Evolutionary conservation across 2,329 filamentous ascomycete species (phyloP), one percentile per base, ranked within the genome.

Genomic region (Cryphonectria naterciae): DNA sequence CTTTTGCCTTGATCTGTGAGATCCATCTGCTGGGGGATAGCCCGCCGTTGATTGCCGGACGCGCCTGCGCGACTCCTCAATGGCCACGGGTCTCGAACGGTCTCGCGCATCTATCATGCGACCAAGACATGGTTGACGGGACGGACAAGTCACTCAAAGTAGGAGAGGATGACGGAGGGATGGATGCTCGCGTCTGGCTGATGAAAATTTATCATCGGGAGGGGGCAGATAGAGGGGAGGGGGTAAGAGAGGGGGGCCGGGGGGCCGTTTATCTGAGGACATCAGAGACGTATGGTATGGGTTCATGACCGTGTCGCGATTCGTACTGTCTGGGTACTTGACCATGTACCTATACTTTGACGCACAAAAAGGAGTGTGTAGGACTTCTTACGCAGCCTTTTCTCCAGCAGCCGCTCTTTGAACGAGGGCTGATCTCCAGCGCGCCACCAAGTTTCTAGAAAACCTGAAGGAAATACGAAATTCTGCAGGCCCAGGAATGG

Each of bases 321-420:
- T 52, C 64, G 46, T 49, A 65, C 64, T 65, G 64, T 65, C 64
- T 65, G 64, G 64, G 25, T 52, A 54, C 64, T 37, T 52, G 43
- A 22, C 28, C 28, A 11, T 54, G 43, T 65, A 65, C 46, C 43
- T 7, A 4, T 52, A 65, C 64, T 37, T 52, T 32, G 35, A n/a
- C 25, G 32, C 37, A 22, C 25, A 17, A 54, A 65, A 65, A 54
- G 46, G 64, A 52, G 64, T 22, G n/a, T 41, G 32, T 4, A 22
- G 64, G 28, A 39, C 64, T 17, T 11, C 37, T 39, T 39, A 17
- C 32, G 35, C 35, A 37, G 64, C 43, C 41, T n/a, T n/a, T n/a
- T 32, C 32, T 61, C 32, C 35, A 61, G 35, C 22, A 22, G 32
- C 35, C 25, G 8, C 19, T 39, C 43, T 19, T 19, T 39, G 43